Percentiles rank a stretch among this genome's conserved stretches.
Evolutionary conservation across 163 green algal genomes (phyloP).

Genomic region (Scenedesmus sp.): DNA sequence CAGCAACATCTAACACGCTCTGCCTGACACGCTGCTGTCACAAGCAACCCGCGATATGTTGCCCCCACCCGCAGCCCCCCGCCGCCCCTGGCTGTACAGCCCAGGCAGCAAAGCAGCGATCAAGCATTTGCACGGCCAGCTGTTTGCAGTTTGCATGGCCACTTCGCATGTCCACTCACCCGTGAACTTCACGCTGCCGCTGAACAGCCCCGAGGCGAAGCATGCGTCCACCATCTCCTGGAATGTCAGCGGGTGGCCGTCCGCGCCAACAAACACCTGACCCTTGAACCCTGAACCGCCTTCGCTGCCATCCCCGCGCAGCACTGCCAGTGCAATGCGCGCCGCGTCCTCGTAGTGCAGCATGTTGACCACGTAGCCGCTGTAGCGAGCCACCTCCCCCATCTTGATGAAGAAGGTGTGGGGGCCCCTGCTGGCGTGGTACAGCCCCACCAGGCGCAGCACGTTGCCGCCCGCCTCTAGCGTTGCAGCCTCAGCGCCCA

Average conservation of each 20-base stretch:
- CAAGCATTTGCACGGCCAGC: too few species aligned
- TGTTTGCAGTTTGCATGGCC: too few species aligned
- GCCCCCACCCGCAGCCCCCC: too few species aligned
- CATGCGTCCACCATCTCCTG: slow-evolving; percentile 69
- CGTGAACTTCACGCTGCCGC: slow-evolving; percentile 61
- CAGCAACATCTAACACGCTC: too few species aligned
- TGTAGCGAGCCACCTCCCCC: slow-evolving; percentile 74
- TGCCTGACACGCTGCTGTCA: too few species aligned
- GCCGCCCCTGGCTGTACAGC: too few species aligned
- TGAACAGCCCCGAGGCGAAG: slow-evolving; percentile 47
- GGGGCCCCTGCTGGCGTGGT: slow-evolving; percentile 88
- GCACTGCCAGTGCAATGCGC: slow-evolving; percentile 68
- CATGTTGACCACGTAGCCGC: slow-evolving; percentile 92
- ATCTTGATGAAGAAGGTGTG: slow-evolving; percentile 97
- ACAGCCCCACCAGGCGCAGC: slow-evolving; percentile 95
- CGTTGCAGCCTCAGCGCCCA: slow-evolving; percentile 86
- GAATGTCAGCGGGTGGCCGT: slow-evolving; percentile 75
- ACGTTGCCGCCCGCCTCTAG: slow-evolving; percentile 88
- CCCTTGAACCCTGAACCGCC: slow-evolving; percentile 63
- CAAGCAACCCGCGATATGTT: too few species aligned
- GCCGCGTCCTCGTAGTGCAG: slow-evolving; percentile 99
- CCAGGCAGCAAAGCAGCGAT: too few species aligned
- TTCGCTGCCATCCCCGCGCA: slow-evolving; percentile 61
- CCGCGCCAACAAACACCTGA: slow-evolving; percentile 82
- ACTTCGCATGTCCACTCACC: slow-evolving; percentile 49